These are phyloP conservation scores for Erodium moschatum DNA, from an alignment of 441 rosid species.

Conservation along the genomic window DNA sequence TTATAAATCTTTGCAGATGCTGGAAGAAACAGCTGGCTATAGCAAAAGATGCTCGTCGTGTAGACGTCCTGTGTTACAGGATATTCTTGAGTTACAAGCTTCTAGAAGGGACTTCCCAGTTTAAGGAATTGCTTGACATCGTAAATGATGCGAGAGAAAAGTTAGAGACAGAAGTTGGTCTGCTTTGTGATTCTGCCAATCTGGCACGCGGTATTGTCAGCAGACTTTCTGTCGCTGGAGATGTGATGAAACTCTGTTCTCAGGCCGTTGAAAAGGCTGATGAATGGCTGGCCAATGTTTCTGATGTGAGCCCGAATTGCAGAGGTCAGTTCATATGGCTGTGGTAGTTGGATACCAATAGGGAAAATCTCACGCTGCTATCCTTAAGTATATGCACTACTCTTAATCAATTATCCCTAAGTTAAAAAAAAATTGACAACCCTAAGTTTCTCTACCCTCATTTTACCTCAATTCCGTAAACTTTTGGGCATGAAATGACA, in stretches of 20 bases:
- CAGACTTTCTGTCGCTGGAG: slow-evolving; percentile 70
- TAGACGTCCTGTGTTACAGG: slow-evolving; percentile 78
- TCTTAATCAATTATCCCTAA: too few species aligned
- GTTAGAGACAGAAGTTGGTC: slow-evolving; percentile 81
- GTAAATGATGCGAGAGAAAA: slow-evolving; percentile 63
- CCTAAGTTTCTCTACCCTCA: too few species aligned
- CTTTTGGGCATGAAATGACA: too few species aligned
- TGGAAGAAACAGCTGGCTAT: slow-evolving; percentile 84
- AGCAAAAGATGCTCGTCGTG: slow-evolving; percentile 86
- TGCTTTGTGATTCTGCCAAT: slow-evolving; percentile 61
- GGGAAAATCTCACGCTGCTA: too few species aligned
- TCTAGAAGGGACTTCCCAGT: slow-evolving; percentile 64
- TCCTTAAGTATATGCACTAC: too few species aligned
- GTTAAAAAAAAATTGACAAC: too few species aligned
- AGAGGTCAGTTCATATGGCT: slow-evolving; percentile 40
- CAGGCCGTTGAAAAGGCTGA: slow-evolving; percentile 68
- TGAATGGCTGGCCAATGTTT: slow-evolving; percentile 41
- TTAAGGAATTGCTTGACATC: slow-evolving; percentile 60
- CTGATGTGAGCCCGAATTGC: slow-evolving; percentile 29
- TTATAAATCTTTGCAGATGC: slow-evolving; percentile 42
- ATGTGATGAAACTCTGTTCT: slow-evolving; percentile 71
- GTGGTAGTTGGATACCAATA: too few species aligned
- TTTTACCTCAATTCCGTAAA: too few species aligned
- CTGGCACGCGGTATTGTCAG: slow-evolving; percentile 88
- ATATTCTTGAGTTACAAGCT: slow-evolving; percentile 78